Percentiles rank a stretch among this genome's conserved stretches.
Evolutionary conservation across 306 rosid species (phyloP).

Genomic region (Cyamopsis tetragonoloba): DNA sequence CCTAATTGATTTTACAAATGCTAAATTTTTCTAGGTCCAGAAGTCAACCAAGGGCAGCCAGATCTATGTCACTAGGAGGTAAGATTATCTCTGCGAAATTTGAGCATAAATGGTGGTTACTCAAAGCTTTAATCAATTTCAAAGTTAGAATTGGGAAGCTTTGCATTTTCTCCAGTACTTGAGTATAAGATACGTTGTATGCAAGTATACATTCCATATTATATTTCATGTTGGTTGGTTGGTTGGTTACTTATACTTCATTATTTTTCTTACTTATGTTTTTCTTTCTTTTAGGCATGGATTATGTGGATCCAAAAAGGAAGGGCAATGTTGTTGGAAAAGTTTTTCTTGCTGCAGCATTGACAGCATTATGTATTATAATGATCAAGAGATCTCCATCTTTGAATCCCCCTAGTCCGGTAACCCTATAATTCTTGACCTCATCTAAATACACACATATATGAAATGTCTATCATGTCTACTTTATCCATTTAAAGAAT

Average conservation of each 20-base stretch:
- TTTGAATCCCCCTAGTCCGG: conserved; percentile 71
- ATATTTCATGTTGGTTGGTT: background rate
- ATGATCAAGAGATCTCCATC: conserved; percentile 82
- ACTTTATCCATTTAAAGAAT: background rate
- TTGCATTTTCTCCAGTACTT: conserved; percentile 13
- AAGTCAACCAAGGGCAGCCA: conserved; percentile 58
- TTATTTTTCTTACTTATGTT: background rate
- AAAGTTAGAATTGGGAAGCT: background rate
- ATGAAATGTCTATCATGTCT: no score
- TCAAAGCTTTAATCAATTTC: background rate
- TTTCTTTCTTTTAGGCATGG: conserved; percentile 61
- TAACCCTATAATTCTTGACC: conserved; percentile 26
- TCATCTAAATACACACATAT: background rate
- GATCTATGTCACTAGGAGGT: conserved; percentile 90
- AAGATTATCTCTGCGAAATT: conserved; percentile 20
- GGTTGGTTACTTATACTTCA: conserved; percentile 1
- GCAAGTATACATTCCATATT: conserved; percentile 5
- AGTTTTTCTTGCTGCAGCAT: conserved; percentile 64
- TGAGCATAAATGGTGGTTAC: background rate
- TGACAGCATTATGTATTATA: conserved; percentile 71
- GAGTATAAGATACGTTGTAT: conserved; percentile 3
- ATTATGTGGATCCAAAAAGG: conserved; percentile 76
- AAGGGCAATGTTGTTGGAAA: conserved; percentile 69
- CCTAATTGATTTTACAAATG: conserved; percentile 47
- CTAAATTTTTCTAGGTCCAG: conserved; percentile 61